A percentile compares a stretch with the other conserved stretches of the same genome.
These are phyloP conservation scores for Cladosporium sp. DNA, from an alignment of 2,329 filamentous ascomycete genomes.

Conservation along the genomic window DNA sequence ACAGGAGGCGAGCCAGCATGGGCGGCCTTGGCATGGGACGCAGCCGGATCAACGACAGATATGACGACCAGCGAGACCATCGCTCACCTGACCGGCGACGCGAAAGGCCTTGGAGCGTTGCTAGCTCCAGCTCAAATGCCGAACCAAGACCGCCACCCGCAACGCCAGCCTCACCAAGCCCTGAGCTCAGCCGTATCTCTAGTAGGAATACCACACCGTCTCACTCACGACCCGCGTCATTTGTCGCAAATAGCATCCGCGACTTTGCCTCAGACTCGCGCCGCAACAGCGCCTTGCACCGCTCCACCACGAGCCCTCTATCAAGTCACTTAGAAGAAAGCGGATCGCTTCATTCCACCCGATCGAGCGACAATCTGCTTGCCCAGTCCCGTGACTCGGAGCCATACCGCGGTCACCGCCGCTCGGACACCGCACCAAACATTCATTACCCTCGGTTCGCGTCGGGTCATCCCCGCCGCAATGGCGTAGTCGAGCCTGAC, in stretches of 20 bases:
- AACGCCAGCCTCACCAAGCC: constrained; percentile 54
- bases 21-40: constrained; percentile 39
- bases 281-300: constrained; percentile 26
- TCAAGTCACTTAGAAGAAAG: constrained; percentile 30
- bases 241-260: constrained; percentile 28
- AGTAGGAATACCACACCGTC: constrained; percentile 28
- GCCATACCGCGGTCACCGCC: constrained; percentile 24
- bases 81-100: constrained; percentile 39
- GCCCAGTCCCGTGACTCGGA: constrained; percentile 17
- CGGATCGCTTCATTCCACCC: constrained; percentile 26
- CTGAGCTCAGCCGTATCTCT: constrained; percentile 45
- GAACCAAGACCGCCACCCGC: constrained; percentile 57
- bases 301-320: constrained; percentile 25
- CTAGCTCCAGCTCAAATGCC: constrained; percentile 25
- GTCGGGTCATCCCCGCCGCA: constrained; percentile 55
- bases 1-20: constrained; percentile 49
- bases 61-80: constrained; percentile 49
- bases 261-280: constrained; percentile 25
- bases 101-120: constrained; percentile 31
- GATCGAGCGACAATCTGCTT: constrained; percentile 27
- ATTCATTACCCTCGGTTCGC: constrained; percentile 49
- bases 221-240: constrained; percentile 28
- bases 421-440: constrained; percentile 31
- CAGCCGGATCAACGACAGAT: constrained; percentile 27
- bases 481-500: constrained; percentile 55